A percentile compares a stretch with the other conserved stretches of the same genome.
Conservation (phyloP, 208 protist genomes). For the Trypanosoma boissoni region DNA sequence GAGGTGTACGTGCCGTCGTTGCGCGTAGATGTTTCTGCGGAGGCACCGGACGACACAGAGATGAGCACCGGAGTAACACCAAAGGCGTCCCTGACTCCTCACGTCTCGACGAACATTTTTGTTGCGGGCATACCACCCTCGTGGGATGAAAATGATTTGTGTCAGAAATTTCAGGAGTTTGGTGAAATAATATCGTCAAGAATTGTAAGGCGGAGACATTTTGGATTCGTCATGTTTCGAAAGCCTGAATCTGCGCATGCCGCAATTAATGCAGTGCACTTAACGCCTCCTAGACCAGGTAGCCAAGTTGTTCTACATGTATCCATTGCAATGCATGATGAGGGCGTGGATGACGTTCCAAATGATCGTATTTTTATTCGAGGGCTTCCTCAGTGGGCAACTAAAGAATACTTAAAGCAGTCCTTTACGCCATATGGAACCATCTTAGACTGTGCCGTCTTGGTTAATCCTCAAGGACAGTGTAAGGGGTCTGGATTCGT, state of each 20-base stretch:
- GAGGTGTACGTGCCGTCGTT: constrained; percentile 68
- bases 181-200: constrained; percentile 86
- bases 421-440: constrained; percentile 63
- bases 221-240: constrained; percentile 90
- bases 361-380: constrained; percentile 88
- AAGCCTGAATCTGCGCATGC: constrained; percentile 73
- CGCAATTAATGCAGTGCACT: constrained; percentile 82
- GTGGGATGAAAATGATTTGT: constrained; percentile 76
- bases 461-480: constrained; percentile 89
- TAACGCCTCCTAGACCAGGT: constrained; percentile 54
- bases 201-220: constrained; percentile 76
- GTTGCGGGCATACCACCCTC: constrained; percentile 73
- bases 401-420: constrained; percentile 76
- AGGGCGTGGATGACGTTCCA: constrained; percentile 83
- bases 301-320: constrained; percentile 70
- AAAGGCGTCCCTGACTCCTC: constrained; percentile 48
- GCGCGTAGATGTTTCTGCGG: constrained; percentile 56
- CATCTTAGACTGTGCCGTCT: constrained; percentile 66
- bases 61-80: constrained; percentile 34
- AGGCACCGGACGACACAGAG: constrained; percentile 18
- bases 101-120: constrained; percentile 90
- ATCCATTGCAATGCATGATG: constrained; percentile 89
- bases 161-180: constrained; percentile 67
- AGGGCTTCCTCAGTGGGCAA: constrained; percentile 83
- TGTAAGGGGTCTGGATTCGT: constrained; percentile 91